A percentile compares a stretch with the other conserved stretches of the same genome.
Conservation (phyloP, 2,329 filamentous ascomycete species). For the Dactylella cylindrospora region DNA sequence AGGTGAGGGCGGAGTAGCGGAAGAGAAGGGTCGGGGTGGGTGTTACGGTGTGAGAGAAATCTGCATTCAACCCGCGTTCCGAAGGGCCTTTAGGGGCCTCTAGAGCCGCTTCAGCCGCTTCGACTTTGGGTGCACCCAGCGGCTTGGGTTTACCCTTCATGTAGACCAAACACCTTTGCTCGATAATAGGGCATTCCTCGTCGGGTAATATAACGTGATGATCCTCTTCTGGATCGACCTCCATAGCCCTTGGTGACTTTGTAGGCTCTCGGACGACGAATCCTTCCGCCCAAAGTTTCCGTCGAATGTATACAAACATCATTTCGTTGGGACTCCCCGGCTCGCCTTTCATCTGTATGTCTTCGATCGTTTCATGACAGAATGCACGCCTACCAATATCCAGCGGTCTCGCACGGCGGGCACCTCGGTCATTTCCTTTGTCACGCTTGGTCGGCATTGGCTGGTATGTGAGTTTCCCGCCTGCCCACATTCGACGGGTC, state of each 20-base stretch:
- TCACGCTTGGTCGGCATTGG: constrained; percentile 46
- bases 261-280: constrained; percentile 48
- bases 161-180: constrained; percentile 66
- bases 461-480: constrained; percentile 67
- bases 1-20: constrained; percentile 84
- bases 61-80: constrained; percentile 53
- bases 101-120: constrained; percentile 48
- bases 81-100: constrained; percentile 9
- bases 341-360: constrained; percentile 53
- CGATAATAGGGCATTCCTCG: constrained; percentile 55
- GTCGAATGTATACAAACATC: constrained; percentile 41
- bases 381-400: constrained; percentile 51
- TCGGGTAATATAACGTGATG: constrained; percentile 51
- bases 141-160: constrained; percentile 56
- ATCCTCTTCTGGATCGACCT: constrained; percentile 50
- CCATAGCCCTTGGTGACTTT: constrained; percentile 43
- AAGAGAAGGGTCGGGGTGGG: constrained; percentile 76
- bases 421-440: constrained; percentile 51
- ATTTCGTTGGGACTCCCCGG: constrained; percentile 38
- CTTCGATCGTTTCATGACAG: constrained; percentile 57
- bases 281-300: constrained; percentile 31
- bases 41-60: constrained; percentile 62
- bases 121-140: background rate
- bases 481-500: constrained; percentile 82
- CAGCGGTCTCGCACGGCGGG: constrained; percentile 53